Percentiles rank a stretch among this genome's conserved stretches.
These are phyloP conservation scores for Mortierella sp. DNA, from an alignment of 371 early-diverging fungal genomes.

Conservation along the genomic window DNA sequence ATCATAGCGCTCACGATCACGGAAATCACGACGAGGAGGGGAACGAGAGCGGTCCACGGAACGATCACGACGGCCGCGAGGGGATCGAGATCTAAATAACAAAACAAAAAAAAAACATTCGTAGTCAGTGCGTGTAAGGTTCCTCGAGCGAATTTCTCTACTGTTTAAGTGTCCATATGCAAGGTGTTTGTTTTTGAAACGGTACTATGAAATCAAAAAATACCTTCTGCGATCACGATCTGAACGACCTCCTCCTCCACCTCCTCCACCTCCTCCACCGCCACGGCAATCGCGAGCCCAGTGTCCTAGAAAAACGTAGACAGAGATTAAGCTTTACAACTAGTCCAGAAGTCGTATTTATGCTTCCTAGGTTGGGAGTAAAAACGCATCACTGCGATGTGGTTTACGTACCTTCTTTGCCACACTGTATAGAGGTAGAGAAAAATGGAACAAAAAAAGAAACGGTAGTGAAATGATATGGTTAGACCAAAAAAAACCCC, in stretches of 20 bases:
- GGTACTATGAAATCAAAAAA: background rate
- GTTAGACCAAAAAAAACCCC: too few relatives aligned
- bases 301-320: constrained; percentile 61
- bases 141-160: too few relatives aligned
- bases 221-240: constrained; percentile 44
- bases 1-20: constrained; percentile 36
- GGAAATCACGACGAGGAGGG: constrained; percentile 11
- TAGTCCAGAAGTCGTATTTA: background rate
- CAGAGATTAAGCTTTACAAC: background rate
- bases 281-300: constrained; percentile 78
- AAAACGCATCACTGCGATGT: background rate
- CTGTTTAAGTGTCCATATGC: too few relatives aligned
- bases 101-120: too few relatives aligned
- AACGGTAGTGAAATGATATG: background rate
- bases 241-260: constrained; percentile 30
- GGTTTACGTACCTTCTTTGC: constrained; percentile 63
- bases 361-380: background rate
- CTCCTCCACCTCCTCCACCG: constrained; percentile 7
- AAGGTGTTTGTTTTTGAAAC: too few relatives aligned
- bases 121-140: too few relatives aligned
- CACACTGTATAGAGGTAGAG: constrained; percentile 52
- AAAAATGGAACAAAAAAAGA: background rate
- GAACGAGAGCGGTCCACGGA: constrained; percentile 52
- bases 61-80: constrained; percentile 50
- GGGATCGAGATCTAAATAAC: constrained; percentile 18